These are phyloP conservation scores for Aspergillus sp. DNA, from an alignment of 2,329 filamentous ascomycete species.

Conservation along the genomic window DNA sequence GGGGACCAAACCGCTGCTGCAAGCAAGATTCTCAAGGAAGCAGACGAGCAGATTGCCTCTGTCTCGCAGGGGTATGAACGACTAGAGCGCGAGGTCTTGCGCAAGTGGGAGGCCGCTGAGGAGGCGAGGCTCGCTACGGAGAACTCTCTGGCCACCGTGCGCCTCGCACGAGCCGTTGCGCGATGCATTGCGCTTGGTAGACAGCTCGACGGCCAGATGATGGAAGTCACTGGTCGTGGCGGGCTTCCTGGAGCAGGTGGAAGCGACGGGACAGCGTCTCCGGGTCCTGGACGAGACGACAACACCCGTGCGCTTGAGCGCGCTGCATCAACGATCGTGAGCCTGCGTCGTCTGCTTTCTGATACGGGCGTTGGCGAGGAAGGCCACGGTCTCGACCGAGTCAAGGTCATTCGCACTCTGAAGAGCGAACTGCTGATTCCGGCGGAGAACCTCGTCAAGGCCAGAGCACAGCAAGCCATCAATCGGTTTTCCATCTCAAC, in stretches of 20 bases:
- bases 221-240: constrained; percentile 59
- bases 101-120: constrained; percentile 82
- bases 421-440: constrained; percentile 69
- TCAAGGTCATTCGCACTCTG: constrained; percentile 71
- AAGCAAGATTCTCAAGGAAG: constrained; percentile 68
- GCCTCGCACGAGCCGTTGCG: constrained; percentile 72
- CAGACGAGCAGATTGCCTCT: constrained; percentile 76
- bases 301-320: constrained; percentile 78
- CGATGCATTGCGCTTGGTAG: constrained; percentile 78
- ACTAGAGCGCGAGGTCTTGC: constrained; percentile 80
- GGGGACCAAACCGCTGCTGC: constrained; percentile 71
- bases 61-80: constrained; percentile 83
- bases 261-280: constrained; percentile 32
- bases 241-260: constrained; percentile 27
- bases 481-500: constrained; percentile 78
- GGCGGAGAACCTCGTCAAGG: constrained; percentile 70
- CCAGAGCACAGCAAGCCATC: constrained; percentile 73
- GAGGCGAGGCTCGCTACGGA: constrained; percentile 76
- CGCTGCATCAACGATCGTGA: constrained; percentile 76
- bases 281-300: constrained; percentile 58
- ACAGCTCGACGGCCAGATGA: constrained; percentile 82
- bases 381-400: constrained; percentile 70
- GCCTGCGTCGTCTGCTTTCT: constrained; percentile 70
- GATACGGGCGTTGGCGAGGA: constrained; percentile 70
- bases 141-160: constrained; percentile 76